Evolutionary conservation across 108 stramenopile genomes (phyloP), one percentile per base, ranked within the genome.

Genomic region (Nitzschia inconspicua): DNA sequence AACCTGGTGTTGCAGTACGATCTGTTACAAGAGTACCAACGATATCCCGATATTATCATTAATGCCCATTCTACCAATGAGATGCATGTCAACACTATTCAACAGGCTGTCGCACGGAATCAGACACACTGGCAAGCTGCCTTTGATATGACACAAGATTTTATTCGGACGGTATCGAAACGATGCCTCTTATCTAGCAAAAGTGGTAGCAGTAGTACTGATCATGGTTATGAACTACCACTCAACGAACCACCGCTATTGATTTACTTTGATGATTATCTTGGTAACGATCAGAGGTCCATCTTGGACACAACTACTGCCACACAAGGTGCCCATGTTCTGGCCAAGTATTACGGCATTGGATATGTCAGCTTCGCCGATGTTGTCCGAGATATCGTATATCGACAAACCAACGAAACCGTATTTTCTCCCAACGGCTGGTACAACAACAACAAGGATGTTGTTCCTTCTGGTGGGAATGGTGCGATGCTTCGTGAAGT

Each of bases 261-360:
- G 19, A 18, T 89, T n/a, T 80, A 84, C 56, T 40, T 86, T 9
- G 83, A 89, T 58, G 88, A 89, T 57, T 89, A 89, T 67, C 24
- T 89, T 11, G 89, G 89, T 8, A 87, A 86, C 52, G 84, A 87
- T 60, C 85, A 88, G 57, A 44, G 73, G 18, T 48, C 27, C 41
- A 70, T 91, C 28, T 42, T 72, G 48, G 60, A 56, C 1, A 87
- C 85, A 3, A 72, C 74, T 47, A 56, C 69, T 28, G 72, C 77
- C 13, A 59, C 75, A 26, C 78, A 76, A 35, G 58, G 69, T 13
- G 69, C 83, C 13, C 61, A 79, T 48, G 51, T 78, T 22, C n/a
- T 87, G 20, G 77, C 89, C 6, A 60, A 58, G 9, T 85, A 86
- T 53, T 91, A 87, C 51, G 86, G 83, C 0, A 60, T 86, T 49